Evolutionary conservation across 805 yeast genomes (phyloP), one percentile per base, ranked within the genome.

Genomic region (Clavispora vitiphila): DNA sequence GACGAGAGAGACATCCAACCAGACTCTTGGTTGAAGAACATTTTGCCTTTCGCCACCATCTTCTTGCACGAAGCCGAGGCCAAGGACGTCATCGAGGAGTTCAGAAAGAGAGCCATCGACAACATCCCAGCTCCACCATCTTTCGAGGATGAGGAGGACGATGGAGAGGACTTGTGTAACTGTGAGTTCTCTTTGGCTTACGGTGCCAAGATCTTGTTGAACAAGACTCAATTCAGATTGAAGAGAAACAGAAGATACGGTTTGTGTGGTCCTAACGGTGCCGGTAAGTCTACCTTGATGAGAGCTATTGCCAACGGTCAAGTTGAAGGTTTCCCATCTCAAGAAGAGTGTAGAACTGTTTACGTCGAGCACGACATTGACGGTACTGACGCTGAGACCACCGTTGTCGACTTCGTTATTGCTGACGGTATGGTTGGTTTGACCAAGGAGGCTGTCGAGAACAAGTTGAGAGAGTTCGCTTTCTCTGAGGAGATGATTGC

Each of bases 161-260:
- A 93, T 69, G 99, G 98, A 78, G 98, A 93, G 80, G 98, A 93
- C 70, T 81, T 93, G 67, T 93, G 99, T 84, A 93, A 93, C 96
- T 91, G 98, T 86, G 99, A 93, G 83, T 93, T 93, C 90, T 93
- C 99, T 49, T 81, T 93, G 65, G 99, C 99, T 72, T 93, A 93
- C 76, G 99, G 99, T 91, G 99, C 99, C 66, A 93, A 93, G 87
- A 93, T 93, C 81, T 81, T 93, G 78, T 88, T 93, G 75, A 93
- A 93, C 91, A 91, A 93, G 77, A 93, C 99, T 60, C 97, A 91
- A 79, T 83, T 93, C 71, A 89, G 99, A 78, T 85, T 93, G 70
- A 89, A 88, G 89, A 84, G 96, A 80, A 93, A 86, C 77, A 90
- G 97, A 79, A 87, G 99, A 80, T 93, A 93, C 74, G 99, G 99